Evolutionary conservation across 805 yeast species (phyloP).

Genomic region (Ogataea pini): DNA sequence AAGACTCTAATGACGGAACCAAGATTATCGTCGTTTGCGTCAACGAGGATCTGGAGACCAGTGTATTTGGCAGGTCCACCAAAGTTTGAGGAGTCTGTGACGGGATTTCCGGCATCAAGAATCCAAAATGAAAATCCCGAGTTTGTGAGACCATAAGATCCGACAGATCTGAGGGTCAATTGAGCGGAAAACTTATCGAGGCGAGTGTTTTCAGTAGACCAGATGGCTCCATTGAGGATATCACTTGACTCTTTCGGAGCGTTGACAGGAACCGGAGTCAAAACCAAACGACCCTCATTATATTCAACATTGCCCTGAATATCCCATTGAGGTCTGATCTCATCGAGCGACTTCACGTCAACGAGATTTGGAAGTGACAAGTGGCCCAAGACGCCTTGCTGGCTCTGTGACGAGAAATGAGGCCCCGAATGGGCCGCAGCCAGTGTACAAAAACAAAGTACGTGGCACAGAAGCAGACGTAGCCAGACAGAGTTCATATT

Average conservation of each 20-base stretch:
- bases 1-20: conserved; percentile 58
- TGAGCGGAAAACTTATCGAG: conserved; percentile 50
- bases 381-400: conserved; percentile 3
- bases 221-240: conserved; percentile 44
- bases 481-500: neutral
- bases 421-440: conserved; percentile 9
- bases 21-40: conserved; percentile 45
- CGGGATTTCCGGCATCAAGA: conserved; percentile 33
- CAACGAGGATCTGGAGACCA: conserved; percentile 65
- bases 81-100: conserved; percentile 39
- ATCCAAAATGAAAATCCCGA: conserved; percentile 66
- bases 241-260: conserved; percentile 27
- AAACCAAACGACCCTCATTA: conserved; percentile 53
- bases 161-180: conserved; percentile 61
- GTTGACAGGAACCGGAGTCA: conserved; percentile 45
- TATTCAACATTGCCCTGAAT: conserved; percentile 40
- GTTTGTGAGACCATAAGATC: conserved; percentile 46
- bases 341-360: conserved; percentile 22
- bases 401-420: conserved; percentile 4
- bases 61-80: conserved; percentile 61
- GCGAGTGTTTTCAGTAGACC: conserved; percentile 38
- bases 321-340: conserved; percentile 49
- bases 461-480: neutral
- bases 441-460: neutral
- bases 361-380: conserved; percentile 32